These are phyloP conservation scores for Camellia lanceoleosa DNA, from an alignment of 148 eudicot species.

Conservation along the genomic window DNA sequence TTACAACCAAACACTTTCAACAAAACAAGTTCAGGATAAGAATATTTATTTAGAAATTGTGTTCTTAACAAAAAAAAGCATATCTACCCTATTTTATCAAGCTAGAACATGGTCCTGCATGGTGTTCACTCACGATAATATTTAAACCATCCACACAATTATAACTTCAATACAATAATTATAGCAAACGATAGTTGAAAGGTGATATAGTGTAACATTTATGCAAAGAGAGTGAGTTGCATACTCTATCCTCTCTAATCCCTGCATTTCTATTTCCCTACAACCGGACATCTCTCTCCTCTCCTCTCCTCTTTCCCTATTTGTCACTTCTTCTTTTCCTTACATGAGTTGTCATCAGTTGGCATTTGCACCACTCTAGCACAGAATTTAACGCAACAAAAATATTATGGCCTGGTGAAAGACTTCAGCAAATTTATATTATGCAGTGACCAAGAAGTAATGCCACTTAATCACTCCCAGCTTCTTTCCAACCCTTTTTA, in stretches of 20 bases:
- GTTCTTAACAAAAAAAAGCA: not conserved
- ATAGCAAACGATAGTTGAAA: not conserved
- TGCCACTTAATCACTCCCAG: not conserved
- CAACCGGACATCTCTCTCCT: not conserved
- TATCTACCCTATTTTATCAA: not conserved
- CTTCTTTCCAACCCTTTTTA: not conserved
- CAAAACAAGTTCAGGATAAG: not conserved
- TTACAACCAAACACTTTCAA: slow-evolving; percentile 8
- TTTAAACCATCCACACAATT: not conserved
- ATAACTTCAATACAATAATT: not conserved
- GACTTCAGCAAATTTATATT: not conserved
- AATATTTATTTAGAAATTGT: not conserved
- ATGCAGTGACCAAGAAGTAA: not conserved
- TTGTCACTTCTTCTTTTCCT: not conserved
- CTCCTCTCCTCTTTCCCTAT: not conserved
- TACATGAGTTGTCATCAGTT: not conserved
- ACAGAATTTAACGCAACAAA: not conserved
- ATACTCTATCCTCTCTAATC: not conserved
- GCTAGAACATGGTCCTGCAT: not conserved
- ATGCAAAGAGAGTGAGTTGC: not conserved
- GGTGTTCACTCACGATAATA: not conserved
- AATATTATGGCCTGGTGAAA: not conserved
- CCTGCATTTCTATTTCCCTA: not conserved
- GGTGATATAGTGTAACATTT: not conserved
- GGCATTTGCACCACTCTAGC: not conserved